Evolutionary conservation across 2,329 filamentous ascomycete species (phyloP).

Genomic region (Fusarium gaditjirri): DNA sequence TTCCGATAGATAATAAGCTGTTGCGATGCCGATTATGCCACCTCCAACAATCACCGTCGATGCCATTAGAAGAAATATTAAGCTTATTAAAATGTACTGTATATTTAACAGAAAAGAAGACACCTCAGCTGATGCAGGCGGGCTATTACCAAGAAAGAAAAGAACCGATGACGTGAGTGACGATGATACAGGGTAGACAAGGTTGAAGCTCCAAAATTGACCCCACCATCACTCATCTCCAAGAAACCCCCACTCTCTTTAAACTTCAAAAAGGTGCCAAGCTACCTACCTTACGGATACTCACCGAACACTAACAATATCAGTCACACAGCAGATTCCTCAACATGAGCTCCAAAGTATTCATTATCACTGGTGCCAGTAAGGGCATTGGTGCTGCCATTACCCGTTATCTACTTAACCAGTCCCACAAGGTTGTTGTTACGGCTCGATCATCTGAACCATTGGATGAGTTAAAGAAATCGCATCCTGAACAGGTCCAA

Average conservation of each 20-base stretch:
- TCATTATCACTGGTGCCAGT: constrained; percentile 76
- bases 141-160: constrained; percentile 18
- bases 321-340: constrained; percentile 1
- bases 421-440: constrained; percentile 68
- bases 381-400: constrained; percentile 71
- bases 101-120: neutral
- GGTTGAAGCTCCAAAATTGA: constrained; percentile 19
- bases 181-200: constrained; percentile 31
- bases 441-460: constrained; percentile 64
- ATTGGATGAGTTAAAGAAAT: constrained; percentile 62
- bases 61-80: constrained; percentile 49
- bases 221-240: constrained; percentile 21
- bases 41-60: constrained; percentile 74
- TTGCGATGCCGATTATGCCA: constrained; percentile 76
- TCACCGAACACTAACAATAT: neutral
- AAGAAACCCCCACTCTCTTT: constrained; percentile 24
- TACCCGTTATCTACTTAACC: constrained; percentile 60
- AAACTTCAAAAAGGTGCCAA: constrained; percentile 12
- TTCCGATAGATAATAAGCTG: constrained; percentile 76
- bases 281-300: constrained; percentile 5
- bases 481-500: constrained; percentile 61
- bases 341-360: constrained; percentile 67
- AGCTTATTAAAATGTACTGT: neutral
- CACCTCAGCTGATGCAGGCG: constrained; percentile 3
- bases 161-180: constrained; percentile 35